phyloP scores from a whole-genome alignment of 2,329 filamentous ascomycete species.

The Ceratocystis lukuohia region DNA sequence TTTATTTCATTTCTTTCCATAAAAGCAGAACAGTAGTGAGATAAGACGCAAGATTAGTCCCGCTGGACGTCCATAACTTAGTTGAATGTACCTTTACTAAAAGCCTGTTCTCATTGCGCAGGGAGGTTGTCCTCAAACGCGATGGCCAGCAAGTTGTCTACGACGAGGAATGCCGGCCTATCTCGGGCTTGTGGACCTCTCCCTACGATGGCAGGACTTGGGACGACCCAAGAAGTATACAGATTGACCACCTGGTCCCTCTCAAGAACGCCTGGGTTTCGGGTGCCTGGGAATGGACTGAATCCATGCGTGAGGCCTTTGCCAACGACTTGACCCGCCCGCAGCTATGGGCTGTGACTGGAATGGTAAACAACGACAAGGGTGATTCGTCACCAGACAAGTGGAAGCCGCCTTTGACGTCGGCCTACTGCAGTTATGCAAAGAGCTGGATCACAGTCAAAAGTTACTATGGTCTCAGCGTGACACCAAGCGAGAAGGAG shows the following conservation, averaged over 20 bases:
- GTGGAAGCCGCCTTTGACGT: constrained; percentile 59
- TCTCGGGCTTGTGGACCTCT: constrained; percentile 53
- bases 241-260: constrained; percentile 76
- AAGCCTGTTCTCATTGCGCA: constrained; percentile 20
- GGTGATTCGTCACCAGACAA: constrained; percentile 58
- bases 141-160: constrained; percentile 53
- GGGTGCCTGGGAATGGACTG: constrained; percentile 60
- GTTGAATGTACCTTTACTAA: neutral
- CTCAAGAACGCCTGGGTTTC: constrained; percentile 71
- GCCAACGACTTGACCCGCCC: constrained; percentile 67
- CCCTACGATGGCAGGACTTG: constrained; percentile 63
- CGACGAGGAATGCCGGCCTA: constrained; percentile 46
- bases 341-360: constrained; percentile 67
- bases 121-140: constrained; percentile 57
- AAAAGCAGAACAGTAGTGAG: no score
- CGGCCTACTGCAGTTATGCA: constrained; percentile 68
- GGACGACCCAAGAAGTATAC: constrained; percentile 54
- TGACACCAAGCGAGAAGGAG: constrained; percentile 59
- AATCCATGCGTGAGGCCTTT: constrained; percentile 49
- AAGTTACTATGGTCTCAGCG: constrained; percentile 51
- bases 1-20: no score
- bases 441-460: constrained; percentile 69
- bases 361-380: constrained; percentile 61
- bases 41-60: neutral
- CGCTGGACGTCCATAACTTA: neutral